Evolutionary conservation across 169 alveolate species (phyloP), one percentile per base, ranked within the genome.

Genomic region (Eimeria brunetti): DNA sequence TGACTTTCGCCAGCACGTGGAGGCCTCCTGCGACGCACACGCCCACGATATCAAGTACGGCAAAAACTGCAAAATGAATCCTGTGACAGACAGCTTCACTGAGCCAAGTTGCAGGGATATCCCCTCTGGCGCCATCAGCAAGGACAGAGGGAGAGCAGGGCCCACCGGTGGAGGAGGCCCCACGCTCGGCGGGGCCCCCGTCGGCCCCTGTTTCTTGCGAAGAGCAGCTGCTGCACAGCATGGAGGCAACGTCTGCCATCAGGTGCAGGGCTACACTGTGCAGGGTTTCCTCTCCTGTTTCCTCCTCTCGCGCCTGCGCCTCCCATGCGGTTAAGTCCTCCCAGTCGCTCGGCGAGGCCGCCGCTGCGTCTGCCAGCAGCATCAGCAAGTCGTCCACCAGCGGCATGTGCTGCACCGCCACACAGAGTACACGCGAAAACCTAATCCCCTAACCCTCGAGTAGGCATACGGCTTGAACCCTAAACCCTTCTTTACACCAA

Each of bases 231-330:
- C 46, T 53, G 69, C 78, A 84, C 36, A 84, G 41, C 60, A 38
- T 53, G 46, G 91, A 53, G 3, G 91, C 78, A 44, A 60, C 38
- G 58, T 84, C 91, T 44, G 91, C 91, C 78, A 84, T 84, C 24
- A 84, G 91, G 62, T 84, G 71, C 46, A 84, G 91, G 49, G 91
- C 91, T 16, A 84, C 78, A 38, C 53, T 58, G 53, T 84, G 91
- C 36, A 84, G 36, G 0, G 91, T 84, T 46, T 84, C 91, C 58
- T 84, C 91, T 24, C 71, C 71, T 38, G 91, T 60, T 49, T 84
- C 91, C 76, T 84, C 91, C 78, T 84, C 91, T 60, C 91, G 64
- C n/a, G 91, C 91, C 78, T 84, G 91, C 58, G 91, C 75, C 44
- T 84, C 91, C 91, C 91, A 84, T 3, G 80, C 67, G 3, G 91